Evolutionary conservation across 2,329 filamentous ascomycete genomes (phyloP).

Genomic region (Phyllosticta paracitricarpa): DNA sequence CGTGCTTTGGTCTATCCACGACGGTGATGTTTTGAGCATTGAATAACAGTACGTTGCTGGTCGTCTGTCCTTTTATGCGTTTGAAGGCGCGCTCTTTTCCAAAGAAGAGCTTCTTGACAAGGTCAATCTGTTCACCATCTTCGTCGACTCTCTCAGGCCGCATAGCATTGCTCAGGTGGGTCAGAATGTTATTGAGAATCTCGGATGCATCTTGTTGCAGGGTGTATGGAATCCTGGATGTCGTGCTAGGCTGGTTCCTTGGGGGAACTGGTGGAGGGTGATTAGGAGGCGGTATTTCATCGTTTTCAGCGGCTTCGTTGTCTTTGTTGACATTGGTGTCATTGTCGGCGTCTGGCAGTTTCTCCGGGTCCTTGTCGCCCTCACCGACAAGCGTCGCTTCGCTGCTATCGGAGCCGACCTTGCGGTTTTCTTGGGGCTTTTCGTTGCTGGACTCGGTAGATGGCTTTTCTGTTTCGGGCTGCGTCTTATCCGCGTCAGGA

Average conservation of each 20-base stretch:
- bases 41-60: conserved; percentile 44
- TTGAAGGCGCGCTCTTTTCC: conserved; percentile 25
- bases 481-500: not conserved
- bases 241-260: conserved; percentile 19
- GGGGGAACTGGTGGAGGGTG: conserved; percentile 52
- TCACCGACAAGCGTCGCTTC: conserved; percentile 1
- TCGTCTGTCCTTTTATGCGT: conserved; percentile 35
- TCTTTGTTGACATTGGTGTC: conserved; percentile 11
- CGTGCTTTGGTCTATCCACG: conserved; percentile 48
- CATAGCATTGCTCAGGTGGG: conserved; percentile 83
- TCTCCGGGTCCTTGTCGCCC: conserved; percentile 11
- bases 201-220: conserved; percentile 89
- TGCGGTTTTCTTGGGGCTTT: not conserved
- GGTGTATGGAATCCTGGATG: conserved; percentile 32
- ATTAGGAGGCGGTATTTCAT: not conserved
- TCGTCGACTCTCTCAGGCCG: conserved; percentile 55
- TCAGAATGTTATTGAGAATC: conserved; percentile 85
- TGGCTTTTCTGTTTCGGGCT: not conserved
- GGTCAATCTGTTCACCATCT: conserved; percentile 69
- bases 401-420: not conserved
- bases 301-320: not conserved
- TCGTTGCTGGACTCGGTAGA: not conserved
- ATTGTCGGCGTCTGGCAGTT: conserved; percentile 14
- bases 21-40: conserved; percentile 55
- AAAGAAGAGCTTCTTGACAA: conserved; percentile 52